These are phyloP conservation scores for Wickerhamiella shivajii DNA, from an alignment of 805 yeast species.

Conservation along the genomic window DNA sequence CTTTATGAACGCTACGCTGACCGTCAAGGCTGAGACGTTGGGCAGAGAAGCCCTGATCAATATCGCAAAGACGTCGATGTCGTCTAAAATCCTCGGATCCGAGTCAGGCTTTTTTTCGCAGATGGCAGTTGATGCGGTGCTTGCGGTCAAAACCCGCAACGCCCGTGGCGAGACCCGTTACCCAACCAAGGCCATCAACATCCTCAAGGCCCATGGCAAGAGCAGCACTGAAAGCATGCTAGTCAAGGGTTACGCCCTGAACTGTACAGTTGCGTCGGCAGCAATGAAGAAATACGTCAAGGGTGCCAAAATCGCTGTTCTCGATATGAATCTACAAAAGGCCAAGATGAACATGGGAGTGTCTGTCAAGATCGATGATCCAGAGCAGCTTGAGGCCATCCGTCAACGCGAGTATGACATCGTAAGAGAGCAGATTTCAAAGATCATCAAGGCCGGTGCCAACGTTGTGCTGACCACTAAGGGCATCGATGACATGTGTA, in stretches of 20 bases:
- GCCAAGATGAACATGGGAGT: conserved; percentile 98
- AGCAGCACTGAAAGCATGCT: conserved; percentile 74
- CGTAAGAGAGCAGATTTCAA: conserved; percentile 65
- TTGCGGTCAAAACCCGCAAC: conserved; percentile 85
- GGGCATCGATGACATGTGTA: conserved; percentile 86
- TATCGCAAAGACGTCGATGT: conserved; percentile 95
- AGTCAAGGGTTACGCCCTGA: conserved; percentile 87
- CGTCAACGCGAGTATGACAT: conserved; percentile 81
- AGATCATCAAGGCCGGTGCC: conserved; percentile 77
- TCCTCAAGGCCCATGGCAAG: conserved; percentile 93
- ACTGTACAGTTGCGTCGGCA: conserved; percentile 94
- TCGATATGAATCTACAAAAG: conserved; percentile 87
- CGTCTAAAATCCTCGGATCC: conserved; percentile 87
- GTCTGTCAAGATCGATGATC: conserved; percentile 90
- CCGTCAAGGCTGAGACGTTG: conserved; percentile 61
- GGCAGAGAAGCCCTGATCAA: conserved; percentile 74
- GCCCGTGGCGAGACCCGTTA: conserved; percentile 58
- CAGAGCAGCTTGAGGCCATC: conserved; percentile 89
- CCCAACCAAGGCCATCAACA: conserved; percentile 94
- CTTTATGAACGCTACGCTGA: conserved; percentile 71
- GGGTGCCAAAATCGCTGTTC: conserved; percentile 69
- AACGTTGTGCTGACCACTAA: conserved; percentile 86
- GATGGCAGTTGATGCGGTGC: conserved; percentile 89
- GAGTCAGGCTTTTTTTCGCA: conserved; percentile 82
- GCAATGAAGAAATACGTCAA: conserved; percentile 71